Base-by-base conservation (phyloP, 1,284 basidiomycete genomes). In the Afroboletus lepidellus region DNA sequence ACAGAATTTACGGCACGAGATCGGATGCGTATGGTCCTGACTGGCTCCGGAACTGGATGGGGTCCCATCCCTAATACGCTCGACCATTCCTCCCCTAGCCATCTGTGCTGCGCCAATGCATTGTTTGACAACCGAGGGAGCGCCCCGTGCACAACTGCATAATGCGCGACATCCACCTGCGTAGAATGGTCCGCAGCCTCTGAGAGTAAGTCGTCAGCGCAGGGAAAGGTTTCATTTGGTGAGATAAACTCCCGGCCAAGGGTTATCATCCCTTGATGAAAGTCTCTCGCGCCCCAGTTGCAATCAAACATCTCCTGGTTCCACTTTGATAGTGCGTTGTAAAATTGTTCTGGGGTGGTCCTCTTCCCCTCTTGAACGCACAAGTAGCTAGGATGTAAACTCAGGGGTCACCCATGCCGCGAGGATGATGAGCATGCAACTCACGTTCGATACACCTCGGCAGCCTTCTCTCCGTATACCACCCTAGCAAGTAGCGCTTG, bases 171-270 rank as follows among this genome's bases (percentile, higher is more conserved):
- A 15, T 61, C 57, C 0, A 52, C 25, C 1, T 41, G 12, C 0
- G 33, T 47, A 1, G 48, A 61, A 20, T 60, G 57, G 8, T 60
- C 59, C 0, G 57, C 46, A 8, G 53, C 48, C 33, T 59, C 57
- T 0, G 57, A 46, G 1, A 60, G 46, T 1, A 61, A 8, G 5
- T 56, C 37, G 0, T 59, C 47, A 0, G 38, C 34, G 38, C 46
- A 39, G 3, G 48, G 41, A 23, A 57, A 54, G 0, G 27, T 25
- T 7, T 47, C 25, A 1, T 57, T 8, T 0, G 46, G 29, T 8
- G 23, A 51, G 1, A 57, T 57, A 6, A 57, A 57, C 2, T 44
- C 46, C 3, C 33, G 27, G 0, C 46, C 50, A 0, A 57, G 38
- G 1, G 51, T 42, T 2, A 58, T 51, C 44, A 50, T 53, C 0